Percentiles rank a stretch among this genome's conserved stretches.
phyloP scores from a whole-genome alignment of 2,329 filamentous ascomycete genomes.

The Thelonectria blattea region DNA sequence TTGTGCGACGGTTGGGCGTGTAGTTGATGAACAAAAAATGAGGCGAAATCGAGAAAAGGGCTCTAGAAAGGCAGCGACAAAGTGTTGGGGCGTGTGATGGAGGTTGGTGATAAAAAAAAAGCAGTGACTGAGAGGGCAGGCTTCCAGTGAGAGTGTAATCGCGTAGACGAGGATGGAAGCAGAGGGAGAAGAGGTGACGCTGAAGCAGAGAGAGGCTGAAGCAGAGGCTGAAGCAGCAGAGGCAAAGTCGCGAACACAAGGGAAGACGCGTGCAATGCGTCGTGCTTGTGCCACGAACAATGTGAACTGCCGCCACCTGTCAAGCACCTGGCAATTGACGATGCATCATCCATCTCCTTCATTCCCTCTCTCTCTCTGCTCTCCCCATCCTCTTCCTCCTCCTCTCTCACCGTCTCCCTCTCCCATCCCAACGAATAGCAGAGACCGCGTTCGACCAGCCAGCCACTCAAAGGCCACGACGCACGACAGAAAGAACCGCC shows the following conservation, averaged over 20 bases:
- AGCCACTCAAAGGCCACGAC: neutral
- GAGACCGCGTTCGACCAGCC: neutral
- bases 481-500: neutral
- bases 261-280: conserved; percentile 16
- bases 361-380: neutral
- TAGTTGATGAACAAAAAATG: conserved; percentile 5
- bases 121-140: neutral
- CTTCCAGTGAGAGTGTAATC: neutral
- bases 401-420: neutral
- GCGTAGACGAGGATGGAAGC: neutral
- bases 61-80: conserved; percentile 1
- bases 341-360: neutral
- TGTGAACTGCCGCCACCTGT: conserved; percentile 15
- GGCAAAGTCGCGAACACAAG: conserved; percentile 7
- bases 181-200: neutral
- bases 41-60: conserved; percentile 10
- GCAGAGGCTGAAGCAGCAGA: conserved; percentile 6
- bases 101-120: neutral
- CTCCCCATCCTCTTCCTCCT: too few species aligned
- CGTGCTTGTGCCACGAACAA: conserved; percentile 12
- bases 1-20: conserved; percentile 1
- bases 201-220: neutral
- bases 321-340: conserved; percentile 7
- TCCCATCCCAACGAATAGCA: neutral
- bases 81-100: neutral